Conservation (phyloP, 768 basidiomycete species). For the Trametes meyenii region DNA sequence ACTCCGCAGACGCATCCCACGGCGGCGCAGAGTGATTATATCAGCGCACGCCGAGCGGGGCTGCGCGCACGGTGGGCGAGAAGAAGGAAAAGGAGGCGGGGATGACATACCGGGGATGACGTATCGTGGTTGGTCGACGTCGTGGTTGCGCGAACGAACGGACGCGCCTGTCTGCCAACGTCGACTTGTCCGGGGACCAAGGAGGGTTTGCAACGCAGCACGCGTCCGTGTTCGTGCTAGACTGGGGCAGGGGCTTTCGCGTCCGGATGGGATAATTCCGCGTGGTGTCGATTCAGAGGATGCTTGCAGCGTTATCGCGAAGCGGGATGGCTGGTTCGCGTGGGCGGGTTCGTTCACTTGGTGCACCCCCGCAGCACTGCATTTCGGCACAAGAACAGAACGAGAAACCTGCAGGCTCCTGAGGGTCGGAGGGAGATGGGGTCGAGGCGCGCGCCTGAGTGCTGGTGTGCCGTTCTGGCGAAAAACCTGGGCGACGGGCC, state of each 20-base stretch:
- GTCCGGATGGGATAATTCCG: not conserved
- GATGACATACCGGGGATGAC: constrained; percentile 11
- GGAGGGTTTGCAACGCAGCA: constrained; percentile 9
- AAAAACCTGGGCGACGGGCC: not conserved
- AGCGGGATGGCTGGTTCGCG: not conserved
- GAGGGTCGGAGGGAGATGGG: not conserved
- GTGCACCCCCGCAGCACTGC: constrained; percentile 11
- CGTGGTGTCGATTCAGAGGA: not conserved
- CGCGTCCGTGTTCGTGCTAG: not conserved
- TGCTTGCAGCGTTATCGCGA: not conserved
- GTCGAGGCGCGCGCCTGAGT: constrained; percentile 5
- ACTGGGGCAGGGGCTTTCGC: not conserved
- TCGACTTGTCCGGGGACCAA: constrained; percentile 14
- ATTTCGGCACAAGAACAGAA: not conserved
- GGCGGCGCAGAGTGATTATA: too few relatives aligned
- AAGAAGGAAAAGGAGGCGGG: not conserved
- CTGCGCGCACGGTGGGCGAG: too few relatives aligned
- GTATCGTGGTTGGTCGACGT: constrained; percentile 1
- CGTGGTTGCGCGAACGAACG: not conserved
- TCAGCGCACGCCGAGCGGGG: too few relatives aligned
- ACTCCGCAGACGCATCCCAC: too few relatives aligned
- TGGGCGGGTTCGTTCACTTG: not conserved
- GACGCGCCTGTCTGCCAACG: constrained; percentile 8
- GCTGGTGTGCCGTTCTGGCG: too few relatives aligned
- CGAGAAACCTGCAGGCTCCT: not conserved